A percentile compares a stretch with the other conserved stretches of the same genome.
These are phyloP conservation scores for Tulasnella calospora DNA, from an alignment of 768 basidiomycete genomes.

Conservation along the genomic window DNA sequence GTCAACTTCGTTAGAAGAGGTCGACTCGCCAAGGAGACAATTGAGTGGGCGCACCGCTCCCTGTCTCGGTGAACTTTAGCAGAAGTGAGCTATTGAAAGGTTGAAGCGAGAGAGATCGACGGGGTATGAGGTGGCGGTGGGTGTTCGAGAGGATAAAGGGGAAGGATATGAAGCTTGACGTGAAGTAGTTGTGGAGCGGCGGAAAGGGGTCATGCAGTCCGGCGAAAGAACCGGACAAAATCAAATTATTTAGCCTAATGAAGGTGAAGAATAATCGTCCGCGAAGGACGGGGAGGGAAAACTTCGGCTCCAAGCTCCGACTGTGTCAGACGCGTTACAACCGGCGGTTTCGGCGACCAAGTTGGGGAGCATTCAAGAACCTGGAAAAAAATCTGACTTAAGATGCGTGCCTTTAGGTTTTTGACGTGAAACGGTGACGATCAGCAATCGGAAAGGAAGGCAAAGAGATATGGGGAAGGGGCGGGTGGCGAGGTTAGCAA, in stretches of 20 bases:
- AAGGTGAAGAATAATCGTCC: not conserved
- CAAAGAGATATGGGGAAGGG: not conserved
- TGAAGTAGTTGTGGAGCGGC: not conserved
- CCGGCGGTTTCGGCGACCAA: too few relatives aligned
- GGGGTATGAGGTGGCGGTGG: not conserved
- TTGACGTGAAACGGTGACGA: not conserved
- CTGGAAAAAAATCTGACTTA: too few relatives aligned
- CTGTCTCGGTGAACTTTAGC: too few relatives aligned
- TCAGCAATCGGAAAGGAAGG: not conserved
- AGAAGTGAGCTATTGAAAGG: too few relatives aligned
- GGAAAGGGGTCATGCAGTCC: not conserved
- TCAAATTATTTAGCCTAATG: not conserved
- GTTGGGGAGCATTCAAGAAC: not conserved
- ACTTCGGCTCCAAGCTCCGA: not conserved
- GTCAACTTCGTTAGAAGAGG: too few relatives aligned
- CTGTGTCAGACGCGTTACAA: too few relatives aligned
- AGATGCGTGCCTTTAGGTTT: too few relatives aligned
- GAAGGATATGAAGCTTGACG: not conserved
- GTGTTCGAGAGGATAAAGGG: not conserved
- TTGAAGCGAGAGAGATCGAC: too few relatives aligned
- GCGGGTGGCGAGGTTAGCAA: not conserved
- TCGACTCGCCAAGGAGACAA: too few relatives aligned
- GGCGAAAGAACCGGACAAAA: not conserved
- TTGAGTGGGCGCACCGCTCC: too few relatives aligned
- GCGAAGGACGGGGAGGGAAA: not conserved